Evolutionary conservation across 345 rosid species (phyloP).

Genomic region (Ceriops tagal): DNA sequence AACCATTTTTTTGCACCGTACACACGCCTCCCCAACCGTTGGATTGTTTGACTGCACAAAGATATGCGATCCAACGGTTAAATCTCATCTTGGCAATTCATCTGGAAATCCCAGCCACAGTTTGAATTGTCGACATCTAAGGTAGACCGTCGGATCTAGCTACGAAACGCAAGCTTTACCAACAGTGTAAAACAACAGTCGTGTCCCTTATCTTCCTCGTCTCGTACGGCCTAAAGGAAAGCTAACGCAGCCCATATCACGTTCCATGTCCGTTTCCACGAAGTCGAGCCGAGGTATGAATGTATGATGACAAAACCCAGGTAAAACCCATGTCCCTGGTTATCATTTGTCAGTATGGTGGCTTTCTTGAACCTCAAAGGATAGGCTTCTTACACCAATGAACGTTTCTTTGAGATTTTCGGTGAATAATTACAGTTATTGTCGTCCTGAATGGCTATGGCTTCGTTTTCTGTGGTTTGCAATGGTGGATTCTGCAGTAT

Average conservation of each 20-base stretch:
- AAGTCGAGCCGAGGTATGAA: background rate
- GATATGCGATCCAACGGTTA: too few species aligned
- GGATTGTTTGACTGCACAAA: too few species aligned
- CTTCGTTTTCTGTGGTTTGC: conserved; percentile 52
- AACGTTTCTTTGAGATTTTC: conserved; percentile 5
- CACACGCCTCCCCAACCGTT: too few species aligned
- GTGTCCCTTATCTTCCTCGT: background rate
- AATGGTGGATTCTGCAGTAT: conserved; percentile 40
- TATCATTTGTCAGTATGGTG: background rate
- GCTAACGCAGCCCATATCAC: background rate
- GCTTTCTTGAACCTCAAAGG: background rate
- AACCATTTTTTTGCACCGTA: too few species aligned
- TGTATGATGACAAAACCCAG: background rate
- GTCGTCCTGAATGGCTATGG: conserved; percentile 38
- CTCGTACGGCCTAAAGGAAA: too few species aligned
- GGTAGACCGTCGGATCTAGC: background rate
- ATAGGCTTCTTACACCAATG: background rate
- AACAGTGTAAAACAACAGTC: too few species aligned
- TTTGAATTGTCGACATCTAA: background rate
- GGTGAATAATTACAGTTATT: background rate
- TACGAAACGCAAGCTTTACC: background rate
- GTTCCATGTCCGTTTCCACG: background rate
- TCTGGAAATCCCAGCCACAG: background rate
- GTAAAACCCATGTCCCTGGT: background rate
- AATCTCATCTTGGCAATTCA: too few species aligned